phyloP scores from a whole-genome alignment of 495 filamentous ascomycete species.

The Penicillium arizonense region DNA sequence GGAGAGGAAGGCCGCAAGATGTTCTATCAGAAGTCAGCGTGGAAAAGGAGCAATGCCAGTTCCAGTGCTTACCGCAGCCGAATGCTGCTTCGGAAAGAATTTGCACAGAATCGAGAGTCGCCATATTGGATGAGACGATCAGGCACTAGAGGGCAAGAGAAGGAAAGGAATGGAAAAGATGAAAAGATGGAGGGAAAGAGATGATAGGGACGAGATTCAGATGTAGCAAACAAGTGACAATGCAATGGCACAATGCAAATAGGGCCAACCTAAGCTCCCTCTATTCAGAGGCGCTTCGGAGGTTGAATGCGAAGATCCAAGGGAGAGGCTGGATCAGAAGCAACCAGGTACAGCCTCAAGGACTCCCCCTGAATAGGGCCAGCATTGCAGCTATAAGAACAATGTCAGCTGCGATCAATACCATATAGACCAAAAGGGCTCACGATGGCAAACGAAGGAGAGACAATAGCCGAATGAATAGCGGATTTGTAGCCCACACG shows the following conservation, averaged over 20 bases:
- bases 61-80: conserved; percentile 42
- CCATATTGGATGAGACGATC: conserved; percentile 22
- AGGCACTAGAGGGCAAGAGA: neutral
- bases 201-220: conserved; percentile 2
- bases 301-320: neutral
- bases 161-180: neutral
- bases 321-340: conserved; percentile 4
- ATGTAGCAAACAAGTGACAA: neutral
- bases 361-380: conserved; percentile 20
- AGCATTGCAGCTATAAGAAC: conserved; percentile 23
- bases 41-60: neutral
- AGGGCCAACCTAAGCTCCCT: conserved; percentile 4
- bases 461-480: conserved; percentile 2
- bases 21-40: conserved; percentile 32
- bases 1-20: conserved; percentile 35
- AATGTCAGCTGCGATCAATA: conserved; percentile 5
- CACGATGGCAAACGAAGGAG: neutral
- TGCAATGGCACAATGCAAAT: neutral
- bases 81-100: conserved; percentile 43
- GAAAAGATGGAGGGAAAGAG: conserved; percentile 6
- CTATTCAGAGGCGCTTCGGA: conserved; percentile 3
- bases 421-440: conserved; percentile 1
- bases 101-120: conserved; percentile 33
- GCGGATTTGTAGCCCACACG: neutral
- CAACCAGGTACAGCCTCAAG: conserved; percentile 20